Evolutionary conservation across 495 filamentous ascomycete genomes (phyloP), one percentile per base, ranked within the genome.

Genomic region (Podospora pseudopauciseta): DNA sequence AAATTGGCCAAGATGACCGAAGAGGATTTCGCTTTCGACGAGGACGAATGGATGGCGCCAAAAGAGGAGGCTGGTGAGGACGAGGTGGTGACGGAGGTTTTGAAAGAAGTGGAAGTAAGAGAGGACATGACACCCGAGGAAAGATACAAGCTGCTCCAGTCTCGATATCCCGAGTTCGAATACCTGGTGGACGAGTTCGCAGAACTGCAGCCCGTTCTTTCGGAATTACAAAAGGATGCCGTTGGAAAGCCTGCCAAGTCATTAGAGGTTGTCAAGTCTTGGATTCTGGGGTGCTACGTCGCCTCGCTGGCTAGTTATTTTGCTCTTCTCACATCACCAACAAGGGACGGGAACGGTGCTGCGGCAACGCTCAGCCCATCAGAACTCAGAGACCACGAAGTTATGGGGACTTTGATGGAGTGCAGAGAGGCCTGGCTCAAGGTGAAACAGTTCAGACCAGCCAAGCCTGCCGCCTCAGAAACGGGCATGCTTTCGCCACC

Each of bases 221-320:
- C 91, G 19, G 76, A 82, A 34, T 70, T 86, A 49, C 80, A 83
- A 64, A 76, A 81, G 19, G 76, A 83, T 53, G 76, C 78, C 2
- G 84, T 87, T 67, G 88, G 85, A 1, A 85, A 85, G 57, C 81
- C 85, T 2, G 77, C 87, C 54, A 82, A 85, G 68, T 81, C 80
- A 1, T 66, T 84, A 2, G 83, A 86, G n/a, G 83, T 92, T 5
- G 78, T 91, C 61, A 93, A 95, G 74, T 80, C 88, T 70, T 88
- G 89, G 70, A 87, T 94, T 27, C 77, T 96, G 28, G 89, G 89
- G 32, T 88, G 92, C 59, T 97, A 98, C 76, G 81, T 98, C 19
- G 94, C 90, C 49, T 84, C 92, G 0, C 82, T 98, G 73, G 88
- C 90, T 66, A 92, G 97, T 88, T 99, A 98, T 77, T 97, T 99